Conservation (phyloP, 306 rosid genomes). For the Prunus dulcis region DNA sequence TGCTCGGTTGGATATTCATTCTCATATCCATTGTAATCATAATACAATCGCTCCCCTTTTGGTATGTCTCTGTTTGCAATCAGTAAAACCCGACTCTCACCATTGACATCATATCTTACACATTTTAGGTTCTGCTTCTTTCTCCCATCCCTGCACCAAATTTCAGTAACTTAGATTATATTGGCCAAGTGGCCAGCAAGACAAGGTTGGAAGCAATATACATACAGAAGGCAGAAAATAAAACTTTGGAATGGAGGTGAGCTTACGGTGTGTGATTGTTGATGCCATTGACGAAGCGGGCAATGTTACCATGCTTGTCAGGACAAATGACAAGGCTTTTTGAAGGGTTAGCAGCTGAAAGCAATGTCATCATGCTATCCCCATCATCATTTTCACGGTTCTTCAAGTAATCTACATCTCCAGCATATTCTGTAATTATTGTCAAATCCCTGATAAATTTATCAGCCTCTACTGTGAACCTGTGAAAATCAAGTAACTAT, state of each 20-base stretch:
- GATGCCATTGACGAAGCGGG: conserved; percentile 91
- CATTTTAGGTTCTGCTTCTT: conserved; percentile 91
- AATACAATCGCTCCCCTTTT: conserved; percentile 90
- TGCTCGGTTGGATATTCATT: conserved; percentile 94
- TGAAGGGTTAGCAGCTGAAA: conserved; percentile 66
- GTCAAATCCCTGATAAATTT: conserved; percentile 71
- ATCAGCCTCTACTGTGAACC: conserved; percentile 95
- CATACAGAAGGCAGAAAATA: neutral
- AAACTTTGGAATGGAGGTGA: conserved; percentile 19
- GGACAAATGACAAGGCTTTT: conserved; percentile 85
- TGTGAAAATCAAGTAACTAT: conserved; percentile 19
- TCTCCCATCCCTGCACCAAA: conserved; percentile 71
- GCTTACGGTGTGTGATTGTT: conserved; percentile 85
- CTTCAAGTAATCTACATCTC: conserved; percentile 89
- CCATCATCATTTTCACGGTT: conserved; percentile 83
- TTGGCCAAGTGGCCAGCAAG: neutral
- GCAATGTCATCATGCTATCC: conserved; percentile 96
- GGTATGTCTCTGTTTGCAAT: conserved; percentile 82
- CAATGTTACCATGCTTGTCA: conserved; percentile 79
- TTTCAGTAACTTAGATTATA: conserved; percentile 8
- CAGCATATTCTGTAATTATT: conserved; percentile 90
- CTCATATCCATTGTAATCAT: conserved; percentile 85
- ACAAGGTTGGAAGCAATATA: neutral
- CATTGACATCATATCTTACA: conserved; percentile 70
- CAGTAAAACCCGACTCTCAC: conserved; percentile 75